Evolutionary conservation across 2,329 filamentous ascomycete genomes (phyloP).

Genomic region (Aspergillus sp.): DNA sequence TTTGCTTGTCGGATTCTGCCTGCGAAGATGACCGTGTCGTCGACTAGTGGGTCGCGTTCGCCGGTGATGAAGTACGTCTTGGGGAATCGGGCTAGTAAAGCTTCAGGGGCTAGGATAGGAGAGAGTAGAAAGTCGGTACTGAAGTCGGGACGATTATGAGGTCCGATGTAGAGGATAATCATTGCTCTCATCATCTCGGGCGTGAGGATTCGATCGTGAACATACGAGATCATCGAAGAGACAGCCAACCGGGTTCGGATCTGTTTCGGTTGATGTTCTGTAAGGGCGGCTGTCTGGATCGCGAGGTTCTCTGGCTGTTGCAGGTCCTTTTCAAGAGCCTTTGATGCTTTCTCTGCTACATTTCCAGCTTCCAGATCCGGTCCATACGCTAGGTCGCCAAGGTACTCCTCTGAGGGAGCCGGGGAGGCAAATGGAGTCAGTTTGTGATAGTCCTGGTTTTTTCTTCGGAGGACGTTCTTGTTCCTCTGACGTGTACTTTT

Average conservation of each 20-base stretch:
- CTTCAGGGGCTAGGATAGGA: conserved; percentile 82
- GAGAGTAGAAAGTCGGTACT: conserved; percentile 85
- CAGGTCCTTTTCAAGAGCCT: too few species aligned
- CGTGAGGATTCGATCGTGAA: conserved; percentile 89
- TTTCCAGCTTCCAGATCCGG: too few species aligned
- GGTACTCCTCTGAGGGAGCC: conserved; percentile 62
- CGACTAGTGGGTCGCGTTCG: conserved; percentile 89
- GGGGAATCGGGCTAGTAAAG: conserved; percentile 77
- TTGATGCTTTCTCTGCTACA: too few species aligned
- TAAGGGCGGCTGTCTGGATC: too few species aligned
- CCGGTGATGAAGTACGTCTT: conserved; percentile 93
- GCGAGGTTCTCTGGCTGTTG: too few species aligned
- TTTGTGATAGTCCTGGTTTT: conserved; percentile 83
- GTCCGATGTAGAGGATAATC: conserved; percentile 96
- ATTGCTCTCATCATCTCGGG: conserved; percentile 99
- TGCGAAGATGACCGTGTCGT: conserved; percentile 95
- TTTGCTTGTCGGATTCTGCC: conserved; percentile 81
- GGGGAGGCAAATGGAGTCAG: conserved; percentile 71
- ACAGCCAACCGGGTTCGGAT: conserved; percentile 86
- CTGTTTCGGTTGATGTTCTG: conserved; percentile 36
- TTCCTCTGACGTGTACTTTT: conserved; percentile 74
- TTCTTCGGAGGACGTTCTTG: conserved; percentile 69
- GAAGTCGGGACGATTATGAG: conserved; percentile 89
- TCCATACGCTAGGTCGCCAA: too few species aligned
- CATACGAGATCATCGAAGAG: conserved; percentile 96